A percentile compares a stretch with the other conserved stretches of the same genome.
These are phyloP conservation scores for Coemansia sp. DNA, from an alignment of 192 early-diverging fungal genomes.

Conservation along the genomic window DNA sequence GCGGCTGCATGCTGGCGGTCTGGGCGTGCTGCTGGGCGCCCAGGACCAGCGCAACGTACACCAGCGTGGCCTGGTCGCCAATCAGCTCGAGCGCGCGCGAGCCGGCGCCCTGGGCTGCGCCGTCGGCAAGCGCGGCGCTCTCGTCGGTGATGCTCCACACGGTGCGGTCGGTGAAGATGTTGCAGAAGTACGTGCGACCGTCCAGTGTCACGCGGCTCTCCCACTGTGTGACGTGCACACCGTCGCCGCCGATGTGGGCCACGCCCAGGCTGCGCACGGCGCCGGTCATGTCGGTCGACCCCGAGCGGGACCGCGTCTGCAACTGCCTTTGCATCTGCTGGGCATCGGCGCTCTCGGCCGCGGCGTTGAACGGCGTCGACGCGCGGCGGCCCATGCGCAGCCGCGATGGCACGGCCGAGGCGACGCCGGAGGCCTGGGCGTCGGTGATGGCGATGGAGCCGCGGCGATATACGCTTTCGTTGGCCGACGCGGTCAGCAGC, in stretches of 20 bases:
- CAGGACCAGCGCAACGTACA: slow-evolving; percentile 41
- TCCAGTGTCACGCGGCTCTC: slow-evolving; percentile 59
- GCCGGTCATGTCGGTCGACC: slow-evolving; percentile 18
- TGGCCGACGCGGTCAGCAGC: slow-evolving; percentile 40
- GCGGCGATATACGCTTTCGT: slow-evolving; percentile 56
- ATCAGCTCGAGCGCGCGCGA: slow-evolving; percentile 42
- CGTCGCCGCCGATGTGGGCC: slow-evolving; percentile 9
- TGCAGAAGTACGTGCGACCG: slow-evolving; percentile 62
- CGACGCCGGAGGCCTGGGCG: slow-evolving; percentile 47
- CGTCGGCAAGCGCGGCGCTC: slow-evolving; percentile 31
- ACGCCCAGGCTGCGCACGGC: slow-evolving; percentile 17
- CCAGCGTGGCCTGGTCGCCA: slow-evolving; percentile 45
- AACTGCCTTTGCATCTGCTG: slow-evolving; percentile 3
- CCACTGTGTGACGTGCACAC: slow-evolving; percentile 54
- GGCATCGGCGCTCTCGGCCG: not conserved
- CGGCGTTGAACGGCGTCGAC: slow-evolving; percentile 31
- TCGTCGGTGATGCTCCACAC: slow-evolving; percentile 56
- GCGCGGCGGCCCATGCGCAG: slow-evolving; percentile 46
- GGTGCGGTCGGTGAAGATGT: slow-evolving; percentile 66
- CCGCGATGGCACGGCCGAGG: slow-evolving; percentile 55
- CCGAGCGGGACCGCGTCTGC: slow-evolving; percentile 18
- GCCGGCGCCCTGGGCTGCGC: slow-evolving; percentile 14
- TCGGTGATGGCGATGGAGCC: slow-evolving; percentile 53
- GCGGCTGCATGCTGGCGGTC: not conserved
- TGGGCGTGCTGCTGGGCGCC: slow-evolving; percentile 8